Percentiles rank a stretch among this genome's conserved stretches.
Evolutionary conservation across 2,329 filamentous ascomycete genomes (phyloP).

Genomic region (Penicillium frequentans): DNA sequence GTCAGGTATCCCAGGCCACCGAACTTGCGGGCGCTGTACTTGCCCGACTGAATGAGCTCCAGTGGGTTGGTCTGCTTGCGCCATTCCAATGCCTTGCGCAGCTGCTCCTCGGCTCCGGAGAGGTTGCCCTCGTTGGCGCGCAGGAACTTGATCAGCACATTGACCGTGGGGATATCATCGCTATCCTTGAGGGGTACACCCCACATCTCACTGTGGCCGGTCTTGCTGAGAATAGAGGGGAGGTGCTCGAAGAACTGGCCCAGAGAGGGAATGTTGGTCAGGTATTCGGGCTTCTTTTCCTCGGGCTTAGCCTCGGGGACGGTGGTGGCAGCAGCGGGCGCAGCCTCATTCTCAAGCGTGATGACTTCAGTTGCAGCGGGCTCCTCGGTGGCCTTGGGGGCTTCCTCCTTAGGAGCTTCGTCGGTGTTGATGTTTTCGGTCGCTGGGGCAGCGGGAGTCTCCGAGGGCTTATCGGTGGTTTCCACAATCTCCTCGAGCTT

Average conservation of each 20-base stretch:
- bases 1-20: constrained; percentile 78
- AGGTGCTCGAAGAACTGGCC: constrained; percentile 60
- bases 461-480: constrained; percentile 11
- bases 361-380: constrained; percentile 1
- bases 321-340: constrained; percentile 6
- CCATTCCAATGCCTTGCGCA: constrained; percentile 78
- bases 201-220: constrained; percentile 78
- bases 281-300: constrained; percentile 32
- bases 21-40: constrained; percentile 70
- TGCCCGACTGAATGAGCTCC: constrained; percentile 61
- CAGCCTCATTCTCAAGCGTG: constrained; percentile 2
- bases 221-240: constrained; percentile 56
- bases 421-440: constrained; percentile 2
- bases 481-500: constrained; percentile 15
- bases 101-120: constrained; percentile 72
- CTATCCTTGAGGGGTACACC: constrained; percentile 65
- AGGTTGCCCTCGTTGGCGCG: constrained; percentile 82
- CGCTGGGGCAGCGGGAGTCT: constrained; percentile 8
- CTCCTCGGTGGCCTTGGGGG: constrained; percentile 2
- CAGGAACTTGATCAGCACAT: constrained; percentile 90
- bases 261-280: constrained; percentile 47
- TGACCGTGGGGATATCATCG: constrained; percentile 70
- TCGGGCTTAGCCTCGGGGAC: constrained; percentile 17
- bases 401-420: background rate
- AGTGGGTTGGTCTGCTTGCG: constrained; percentile 73